These are phyloP conservation scores for Colletotrichum sp. DNA, from an alignment of 2,329 filamentous ascomycete species.

Conservation along the genomic window DNA sequence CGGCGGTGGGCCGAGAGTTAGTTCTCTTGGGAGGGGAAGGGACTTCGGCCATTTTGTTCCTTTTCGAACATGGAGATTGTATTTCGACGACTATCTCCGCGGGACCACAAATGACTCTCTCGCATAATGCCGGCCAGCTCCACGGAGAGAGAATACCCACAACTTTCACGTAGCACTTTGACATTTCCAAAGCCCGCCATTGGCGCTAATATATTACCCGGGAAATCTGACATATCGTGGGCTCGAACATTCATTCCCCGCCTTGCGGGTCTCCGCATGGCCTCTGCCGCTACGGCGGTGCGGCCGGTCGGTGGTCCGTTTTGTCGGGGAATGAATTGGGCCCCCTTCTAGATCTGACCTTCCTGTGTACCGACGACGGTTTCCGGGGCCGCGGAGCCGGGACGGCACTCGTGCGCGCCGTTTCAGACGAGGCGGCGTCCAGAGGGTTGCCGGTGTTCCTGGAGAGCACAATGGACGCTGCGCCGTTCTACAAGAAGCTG, in stretches of 20 bases:
- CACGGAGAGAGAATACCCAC: neutral
- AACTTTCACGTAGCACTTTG: neutral
- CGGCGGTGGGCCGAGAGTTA: neutral
- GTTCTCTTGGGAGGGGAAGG: neutral
- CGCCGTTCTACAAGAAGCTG: conserved; percentile 40
- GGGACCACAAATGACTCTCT: neutral
- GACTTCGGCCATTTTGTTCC: neutral
- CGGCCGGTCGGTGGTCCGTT: neutral
- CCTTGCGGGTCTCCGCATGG: neutral
- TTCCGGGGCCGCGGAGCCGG: conserved; percentile 40
- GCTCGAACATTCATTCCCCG: neutral
- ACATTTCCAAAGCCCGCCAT: neutral
- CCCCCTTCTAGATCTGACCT: conserved; percentile 37
- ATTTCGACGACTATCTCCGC: neutral
- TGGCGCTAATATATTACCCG: neutral
- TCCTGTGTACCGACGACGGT: conserved; percentile 41
- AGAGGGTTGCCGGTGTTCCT: conserved; percentile 39
- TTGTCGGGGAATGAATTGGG: neutral
- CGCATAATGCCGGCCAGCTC: neutral
- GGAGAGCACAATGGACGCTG: conserved; percentile 42
- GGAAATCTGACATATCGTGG: neutral
- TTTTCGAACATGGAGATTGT: neutral
- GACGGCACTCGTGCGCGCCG: conserved; percentile 33
- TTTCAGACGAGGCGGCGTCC: conserved; percentile 35
- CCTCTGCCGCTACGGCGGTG: neutral